A percentile compares a stretch with the other conserved stretches of the same genome.
Evolutionary conservation across 257 asterid species (phyloP).

Genomic region (Solanum okadae): DNA sequence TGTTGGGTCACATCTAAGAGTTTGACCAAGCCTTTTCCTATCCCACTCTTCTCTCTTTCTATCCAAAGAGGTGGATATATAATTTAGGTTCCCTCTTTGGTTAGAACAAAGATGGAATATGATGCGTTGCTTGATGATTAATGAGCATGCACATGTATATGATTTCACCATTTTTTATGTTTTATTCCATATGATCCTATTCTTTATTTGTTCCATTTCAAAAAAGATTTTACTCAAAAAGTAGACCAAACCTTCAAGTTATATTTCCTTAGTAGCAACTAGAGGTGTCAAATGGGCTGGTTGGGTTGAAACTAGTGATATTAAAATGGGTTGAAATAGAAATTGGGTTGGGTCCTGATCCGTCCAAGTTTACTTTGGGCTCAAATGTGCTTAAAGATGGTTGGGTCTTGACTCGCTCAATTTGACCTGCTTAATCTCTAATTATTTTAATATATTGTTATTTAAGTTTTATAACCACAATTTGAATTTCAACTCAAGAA

Average conservation of each 20-base stretch:
- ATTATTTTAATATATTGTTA: too few relatives aligned
- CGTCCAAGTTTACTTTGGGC: too few relatives aligned
- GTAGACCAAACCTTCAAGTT: neutral
- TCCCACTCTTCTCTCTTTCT: neutral
- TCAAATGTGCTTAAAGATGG: too few relatives aligned
- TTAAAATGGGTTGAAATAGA: too few relatives aligned
- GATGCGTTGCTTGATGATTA: neutral
- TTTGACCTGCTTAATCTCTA: too few relatives aligned
- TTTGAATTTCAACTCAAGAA: too few relatives aligned
- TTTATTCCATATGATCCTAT: neutral
- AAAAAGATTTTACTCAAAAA: neutral
- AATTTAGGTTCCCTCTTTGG: neutral
- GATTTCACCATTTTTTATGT: neutral
- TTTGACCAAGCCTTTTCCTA: neutral
- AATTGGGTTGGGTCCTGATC: too few relatives aligned
- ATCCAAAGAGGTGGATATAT: neutral
- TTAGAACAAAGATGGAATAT: neutral
- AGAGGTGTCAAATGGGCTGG: too few relatives aligned
- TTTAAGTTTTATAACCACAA: too few relatives aligned
- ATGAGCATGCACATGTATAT: neutral
- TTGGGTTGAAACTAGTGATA: too few relatives aligned
- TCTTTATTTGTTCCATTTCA: neutral
- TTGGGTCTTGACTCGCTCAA: too few relatives aligned
- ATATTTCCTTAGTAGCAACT: neutral
- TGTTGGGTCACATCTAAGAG: neutral